Base-by-base conservation (phyloP, 495 filamentous ascomycete genomes). In the Filosporella fistucella region DNA sequence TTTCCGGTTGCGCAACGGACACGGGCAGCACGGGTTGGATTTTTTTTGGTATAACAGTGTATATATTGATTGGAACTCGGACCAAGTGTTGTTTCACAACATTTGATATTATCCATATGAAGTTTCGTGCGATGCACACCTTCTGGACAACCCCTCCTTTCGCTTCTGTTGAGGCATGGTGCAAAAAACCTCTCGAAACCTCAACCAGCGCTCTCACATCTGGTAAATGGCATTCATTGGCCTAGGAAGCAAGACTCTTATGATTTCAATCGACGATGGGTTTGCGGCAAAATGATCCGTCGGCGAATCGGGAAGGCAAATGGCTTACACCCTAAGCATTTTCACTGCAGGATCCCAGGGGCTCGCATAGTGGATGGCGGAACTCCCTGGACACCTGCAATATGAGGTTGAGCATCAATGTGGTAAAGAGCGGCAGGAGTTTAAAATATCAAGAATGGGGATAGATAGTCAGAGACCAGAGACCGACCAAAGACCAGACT, bases 21-120 rank as follows among this genome's bases (percentile, higher is more conserved):
- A n/a, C n/a, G n/a, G n/a, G n/a, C n/a, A n/a, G n/a, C n/a, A n/a
- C n/a, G n/a, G n/a, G n/a, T n/a, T n/a, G n/a, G n/a, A n/a, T n/a
- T n/a, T n/a, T n/a, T n/a, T n/a, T n/a, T n/a, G n/a, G n/a, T n/a
- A n/a, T n/a, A n/a, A 35, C 5, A 35, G n/a, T 35, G 32, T 35
- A 35, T 30, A 30, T 5, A 35, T 35, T 35, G 18, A 35, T 14
- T 35, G 32, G 4, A n/a, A 35, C 32, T 14, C 32, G 32, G 32
- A 33, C 30, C 25, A 47, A 33, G 30, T 35, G 12, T 30, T 11
- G 42, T 54, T 48, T 18, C 51, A 54, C 51, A 43, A 33, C 51
- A 48, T 48, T 23, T 9, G 11, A 40, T 37, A 54, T n/a, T 54
- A 54, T 16, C 51, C 51, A 48, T 37, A 54, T 48, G 43, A 54